A percentile compares a stretch with the other conserved stretches of the same genome.
These are phyloP conservation scores for Boechera divaricarpa DNA, from an alignment of 345 rosid species.

Conservation along the genomic window DNA sequence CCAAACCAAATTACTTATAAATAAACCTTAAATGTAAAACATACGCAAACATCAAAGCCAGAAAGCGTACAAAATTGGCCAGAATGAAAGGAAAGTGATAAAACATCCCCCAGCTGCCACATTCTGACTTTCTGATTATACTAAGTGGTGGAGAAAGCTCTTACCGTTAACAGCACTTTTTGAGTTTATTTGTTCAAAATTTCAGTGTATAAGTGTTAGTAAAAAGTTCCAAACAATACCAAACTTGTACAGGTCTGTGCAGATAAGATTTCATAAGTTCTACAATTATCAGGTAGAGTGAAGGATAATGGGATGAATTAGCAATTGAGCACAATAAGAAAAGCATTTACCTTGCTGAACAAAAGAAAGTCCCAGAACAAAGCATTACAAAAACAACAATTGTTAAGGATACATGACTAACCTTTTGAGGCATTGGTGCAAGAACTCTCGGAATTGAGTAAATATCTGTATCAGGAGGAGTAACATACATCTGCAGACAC, in stretches of 20 bases:
- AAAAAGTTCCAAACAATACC: not conserved
- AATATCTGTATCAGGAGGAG: conserved; percentile 92
- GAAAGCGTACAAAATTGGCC: conserved; percentile 10
- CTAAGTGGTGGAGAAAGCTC: conserved; percentile 13
- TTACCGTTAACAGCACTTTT: not conserved
- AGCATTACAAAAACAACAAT: not conserved
- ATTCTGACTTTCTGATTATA: not conserved
- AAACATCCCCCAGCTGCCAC: conserved; percentile 1
- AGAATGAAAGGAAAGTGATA: not conserved
- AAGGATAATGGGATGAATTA: not conserved
- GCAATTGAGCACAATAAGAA: conserved; percentile 13
- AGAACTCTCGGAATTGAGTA: conserved; percentile 90
- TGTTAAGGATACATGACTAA: conserved; percentile 20
- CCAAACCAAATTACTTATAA: conserved; percentile 1
- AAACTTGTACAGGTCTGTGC: conserved; percentile 12
- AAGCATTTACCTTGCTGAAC: not conserved
- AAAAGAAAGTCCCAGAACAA: not conserved
- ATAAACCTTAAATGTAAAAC: not conserved
- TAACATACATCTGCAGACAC: conserved; percentile 83
- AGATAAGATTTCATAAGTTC: not conserved
- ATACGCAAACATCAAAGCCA: not conserved
- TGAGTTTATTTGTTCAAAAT: not conserved
- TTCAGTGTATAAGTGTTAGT: not conserved
- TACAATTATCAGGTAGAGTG: not conserved
- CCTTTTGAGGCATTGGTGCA: conserved; percentile 94